Evolutionary conservation across 345 rosid species (phyloP).

Genomic region (Citrus mangshanensis): DNA sequence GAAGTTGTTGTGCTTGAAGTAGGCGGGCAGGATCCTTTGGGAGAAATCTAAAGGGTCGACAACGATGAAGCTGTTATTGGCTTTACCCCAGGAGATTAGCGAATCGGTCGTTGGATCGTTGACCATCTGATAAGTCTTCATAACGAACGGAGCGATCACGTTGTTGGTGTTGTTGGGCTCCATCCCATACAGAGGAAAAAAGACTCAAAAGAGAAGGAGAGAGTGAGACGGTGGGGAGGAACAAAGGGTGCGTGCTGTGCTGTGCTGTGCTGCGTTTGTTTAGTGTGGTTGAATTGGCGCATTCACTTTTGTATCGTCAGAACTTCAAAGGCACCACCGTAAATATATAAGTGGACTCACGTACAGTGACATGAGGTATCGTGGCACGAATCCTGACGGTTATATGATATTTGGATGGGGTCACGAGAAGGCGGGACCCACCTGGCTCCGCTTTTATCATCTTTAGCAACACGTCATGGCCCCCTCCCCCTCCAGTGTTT

Average conservation of each 20-base stretch:
- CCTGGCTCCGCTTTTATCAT: conserved; percentile 30
- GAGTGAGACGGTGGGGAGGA: not conserved
- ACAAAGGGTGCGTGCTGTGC: not conserved
- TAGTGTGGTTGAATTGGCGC: not conserved
- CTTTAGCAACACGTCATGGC: conserved; percentile 34
- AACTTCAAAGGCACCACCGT: conserved; percentile 2
- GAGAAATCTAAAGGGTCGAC: conserved; percentile 81
- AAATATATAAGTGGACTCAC: conserved; percentile 12
- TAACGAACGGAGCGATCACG: conserved; percentile 70
- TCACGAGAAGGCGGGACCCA: conserved; percentile 42
- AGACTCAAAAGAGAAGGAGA: not conserved
- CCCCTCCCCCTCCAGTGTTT: not conserved
- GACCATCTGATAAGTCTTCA: conserved; percentile 93
- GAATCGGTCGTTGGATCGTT: conserved; percentile 74
- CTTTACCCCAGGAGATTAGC: conserved; percentile 80
- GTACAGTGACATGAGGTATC: conserved; percentile 16
- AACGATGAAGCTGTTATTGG: conserved; percentile 83
- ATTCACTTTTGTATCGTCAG: not conserved
- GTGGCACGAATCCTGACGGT: conserved; percentile 34
- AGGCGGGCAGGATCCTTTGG: conserved; percentile 68
- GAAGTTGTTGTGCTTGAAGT: conserved; percentile 96
- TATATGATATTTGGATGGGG: conserved; percentile 29
- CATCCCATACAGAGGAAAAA: conserved; percentile 25
- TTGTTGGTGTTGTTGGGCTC: conserved; percentile 23
- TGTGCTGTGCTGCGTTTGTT: too few relatives aligned